Conservation (phyloP, 495 filamentous ascomycete genomes). For the Annulohypoxylon stygium region DNA sequence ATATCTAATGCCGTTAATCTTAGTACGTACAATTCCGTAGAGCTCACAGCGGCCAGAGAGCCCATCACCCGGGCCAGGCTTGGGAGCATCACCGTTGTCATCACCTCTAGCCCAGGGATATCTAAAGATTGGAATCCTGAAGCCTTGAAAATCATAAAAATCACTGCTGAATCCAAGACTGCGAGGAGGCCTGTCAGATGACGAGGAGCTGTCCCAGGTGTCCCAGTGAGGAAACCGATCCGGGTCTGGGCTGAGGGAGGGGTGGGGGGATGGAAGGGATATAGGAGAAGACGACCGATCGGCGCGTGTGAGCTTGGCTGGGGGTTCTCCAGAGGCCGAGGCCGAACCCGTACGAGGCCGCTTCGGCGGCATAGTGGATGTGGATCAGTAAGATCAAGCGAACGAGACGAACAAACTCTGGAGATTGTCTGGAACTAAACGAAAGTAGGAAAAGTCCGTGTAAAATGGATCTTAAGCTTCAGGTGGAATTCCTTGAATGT, state of each 20-base stretch:
- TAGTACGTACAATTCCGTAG: slow-evolving; percentile 63
- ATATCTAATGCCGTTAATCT: slow-evolving; percentile 85
- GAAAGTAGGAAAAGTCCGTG: not conserved
- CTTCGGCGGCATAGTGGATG: slow-evolving; percentile 33
- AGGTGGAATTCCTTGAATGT: not conserved
- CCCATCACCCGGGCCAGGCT: slow-evolving; percentile 65
- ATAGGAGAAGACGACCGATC: slow-evolving; percentile 28
- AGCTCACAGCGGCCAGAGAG: slow-evolving; percentile 25
- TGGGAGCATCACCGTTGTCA: slow-evolving; percentile 61
- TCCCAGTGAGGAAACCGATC: too few species aligned
- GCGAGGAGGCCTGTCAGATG: too few species aligned
- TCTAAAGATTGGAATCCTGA: slow-evolving; percentile 21
- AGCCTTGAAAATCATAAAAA: too few species aligned
- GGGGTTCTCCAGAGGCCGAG: slow-evolving; percentile 7
- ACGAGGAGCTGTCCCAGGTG: too few species aligned
- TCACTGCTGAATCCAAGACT: too few species aligned
- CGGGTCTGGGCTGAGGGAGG: too few species aligned
- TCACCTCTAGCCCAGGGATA: slow-evolving; percentile 52
- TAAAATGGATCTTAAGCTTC: not conserved
- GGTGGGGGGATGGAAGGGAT: not conserved
- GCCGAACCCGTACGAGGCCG: not conserved
- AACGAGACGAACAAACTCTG: not conserved
- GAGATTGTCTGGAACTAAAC: not conserved
- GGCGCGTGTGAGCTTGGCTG: slow-evolving; percentile 46
- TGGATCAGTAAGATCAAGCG: not conserved